phyloP scores from a whole-genome alignment of 2,329 filamentous ascomycete species.

The Alternaria arbusti region DNA sequence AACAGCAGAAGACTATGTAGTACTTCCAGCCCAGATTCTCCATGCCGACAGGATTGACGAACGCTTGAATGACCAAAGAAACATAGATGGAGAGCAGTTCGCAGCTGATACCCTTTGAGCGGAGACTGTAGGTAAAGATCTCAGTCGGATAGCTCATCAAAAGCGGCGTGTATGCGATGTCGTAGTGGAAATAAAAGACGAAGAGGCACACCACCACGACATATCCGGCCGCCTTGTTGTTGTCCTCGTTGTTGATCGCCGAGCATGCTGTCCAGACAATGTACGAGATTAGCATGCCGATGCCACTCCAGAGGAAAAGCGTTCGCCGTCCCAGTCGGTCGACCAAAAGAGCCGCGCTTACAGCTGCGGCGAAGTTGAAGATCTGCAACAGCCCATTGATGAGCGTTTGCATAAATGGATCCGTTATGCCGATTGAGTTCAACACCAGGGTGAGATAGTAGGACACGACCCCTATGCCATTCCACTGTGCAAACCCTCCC shows the following conservation, averaged over 20 bases:
- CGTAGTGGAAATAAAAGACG: slow-evolving; percentile 43
- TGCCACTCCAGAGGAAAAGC: slow-evolving; percentile 41
- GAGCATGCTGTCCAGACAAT: slow-evolving; percentile 37
- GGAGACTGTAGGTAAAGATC: slow-evolving; percentile 56
- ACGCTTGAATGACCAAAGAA: slow-evolving; percentile 63
- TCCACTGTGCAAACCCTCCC: not conserved
- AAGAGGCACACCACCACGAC: slow-evolving; percentile 59
- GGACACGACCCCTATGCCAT: not conserved
- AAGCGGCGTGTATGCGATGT: slow-evolving; percentile 1
- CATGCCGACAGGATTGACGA: slow-evolving; percentile 57
- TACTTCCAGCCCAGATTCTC: slow-evolving; percentile 40
- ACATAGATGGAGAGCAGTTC: slow-evolving; percentile 63
- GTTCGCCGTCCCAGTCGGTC: not conserved
- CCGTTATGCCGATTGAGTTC: not conserved
- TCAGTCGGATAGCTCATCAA: slow-evolving; percentile 55
- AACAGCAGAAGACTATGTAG: slow-evolving; percentile 41
- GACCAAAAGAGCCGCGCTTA: not conserved
- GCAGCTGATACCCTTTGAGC: slow-evolving; percentile 52
- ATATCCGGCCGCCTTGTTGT: slow-evolving; percentile 37
- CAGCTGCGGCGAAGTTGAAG: not conserved
- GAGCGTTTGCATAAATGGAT: not conserved
- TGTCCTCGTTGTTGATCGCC: slow-evolving; percentile 1
- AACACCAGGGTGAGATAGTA: not conserved
- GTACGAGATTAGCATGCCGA: slow-evolving; percentile 43
- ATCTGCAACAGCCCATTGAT: not conserved